Conservation (phyloP, 805 yeast genomes). For the Yamadazyma kitorensis region DNA sequence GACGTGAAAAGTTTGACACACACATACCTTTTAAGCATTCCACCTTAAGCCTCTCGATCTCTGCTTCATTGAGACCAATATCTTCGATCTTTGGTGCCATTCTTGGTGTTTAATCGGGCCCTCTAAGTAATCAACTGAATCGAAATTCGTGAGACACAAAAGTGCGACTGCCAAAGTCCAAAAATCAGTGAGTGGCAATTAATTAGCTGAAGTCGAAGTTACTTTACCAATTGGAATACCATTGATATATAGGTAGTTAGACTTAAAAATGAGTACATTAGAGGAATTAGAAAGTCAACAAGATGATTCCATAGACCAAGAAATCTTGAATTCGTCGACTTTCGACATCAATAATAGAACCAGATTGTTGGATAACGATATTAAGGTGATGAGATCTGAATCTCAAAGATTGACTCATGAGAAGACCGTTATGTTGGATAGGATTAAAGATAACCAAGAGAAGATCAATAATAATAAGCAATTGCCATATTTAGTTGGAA, state of each 20-base stretch:
- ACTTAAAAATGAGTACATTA: slow-evolving; percentile 79
- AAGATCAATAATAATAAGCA: slow-evolving; percentile 94
- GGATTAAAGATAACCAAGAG: slow-evolving; percentile 93
- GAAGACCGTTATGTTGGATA: slow-evolving; percentile 85
- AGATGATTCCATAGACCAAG: slow-evolving; percentile 71
- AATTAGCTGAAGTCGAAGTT: no score
- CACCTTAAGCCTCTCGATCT: no score
- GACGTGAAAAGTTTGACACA: no score
- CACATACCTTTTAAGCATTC: no score
- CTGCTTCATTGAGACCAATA: no score
- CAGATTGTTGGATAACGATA: slow-evolving; percentile 87
- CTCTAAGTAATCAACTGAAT: neutral
- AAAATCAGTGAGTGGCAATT: slow-evolving; percentile 10
- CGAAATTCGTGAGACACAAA: neutral
- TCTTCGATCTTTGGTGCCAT: no score
- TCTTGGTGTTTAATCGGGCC: no score
- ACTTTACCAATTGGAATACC: no score
- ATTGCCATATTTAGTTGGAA: slow-evolving; percentile 93
- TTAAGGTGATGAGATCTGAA: slow-evolving; percentile 92
- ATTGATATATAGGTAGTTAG: no score
- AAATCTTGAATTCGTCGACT: slow-evolving; percentile 73
- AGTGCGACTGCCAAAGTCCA: slow-evolving; percentile 2
- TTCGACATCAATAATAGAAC: slow-evolving; percentile 83
- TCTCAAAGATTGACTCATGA: slow-evolving; percentile 88
- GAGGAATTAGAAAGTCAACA: slow-evolving; percentile 72